These are phyloP conservation scores for Citrus sp. DNA, from an alignment of 345 rosid species.

Conservation along the genomic window DNA sequence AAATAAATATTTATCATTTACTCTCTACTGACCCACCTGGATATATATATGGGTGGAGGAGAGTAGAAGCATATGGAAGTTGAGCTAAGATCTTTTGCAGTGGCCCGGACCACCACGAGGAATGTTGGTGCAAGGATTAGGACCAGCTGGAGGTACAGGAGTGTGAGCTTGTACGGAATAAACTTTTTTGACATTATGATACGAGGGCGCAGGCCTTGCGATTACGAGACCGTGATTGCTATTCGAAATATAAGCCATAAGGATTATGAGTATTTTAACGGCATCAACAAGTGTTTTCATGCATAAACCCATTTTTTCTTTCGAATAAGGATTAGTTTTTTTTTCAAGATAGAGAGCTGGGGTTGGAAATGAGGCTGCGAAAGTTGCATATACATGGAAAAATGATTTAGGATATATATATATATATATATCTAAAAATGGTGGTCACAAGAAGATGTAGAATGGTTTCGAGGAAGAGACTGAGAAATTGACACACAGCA, in stretches of 20 bases:
- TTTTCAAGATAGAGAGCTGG: too few relatives aligned
- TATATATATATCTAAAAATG: too few relatives aligned
- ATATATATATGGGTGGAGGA: too few relatives aligned
- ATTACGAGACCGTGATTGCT: background rate
- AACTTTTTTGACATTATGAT: too few relatives aligned
- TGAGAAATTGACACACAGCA: background rate
- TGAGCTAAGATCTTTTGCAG: background rate
- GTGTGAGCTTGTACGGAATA: background rate
- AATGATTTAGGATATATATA: too few relatives aligned
- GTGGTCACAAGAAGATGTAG: background rate
- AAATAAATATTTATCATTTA: too few relatives aligned
- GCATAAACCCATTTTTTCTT: background rate
- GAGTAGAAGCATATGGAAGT: background rate
- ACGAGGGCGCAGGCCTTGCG: background rate
- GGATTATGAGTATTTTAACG: background rate
- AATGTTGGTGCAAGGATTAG: constrained; percentile 4
- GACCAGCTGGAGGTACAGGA: constrained; percentile 8
- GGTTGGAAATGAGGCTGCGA: too few relatives aligned
- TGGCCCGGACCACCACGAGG: background rate
- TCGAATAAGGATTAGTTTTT: too few relatives aligned
- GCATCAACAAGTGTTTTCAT: background rate
- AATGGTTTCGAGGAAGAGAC: background rate
- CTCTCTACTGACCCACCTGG: too few relatives aligned
- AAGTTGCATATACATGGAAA: too few relatives aligned
- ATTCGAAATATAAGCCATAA: background rate